These are phyloP conservation scores for Phytophthora brassicae DNA, from an alignment of 352 stramenopile genomes.

Conservation along the genomic window DNA sequence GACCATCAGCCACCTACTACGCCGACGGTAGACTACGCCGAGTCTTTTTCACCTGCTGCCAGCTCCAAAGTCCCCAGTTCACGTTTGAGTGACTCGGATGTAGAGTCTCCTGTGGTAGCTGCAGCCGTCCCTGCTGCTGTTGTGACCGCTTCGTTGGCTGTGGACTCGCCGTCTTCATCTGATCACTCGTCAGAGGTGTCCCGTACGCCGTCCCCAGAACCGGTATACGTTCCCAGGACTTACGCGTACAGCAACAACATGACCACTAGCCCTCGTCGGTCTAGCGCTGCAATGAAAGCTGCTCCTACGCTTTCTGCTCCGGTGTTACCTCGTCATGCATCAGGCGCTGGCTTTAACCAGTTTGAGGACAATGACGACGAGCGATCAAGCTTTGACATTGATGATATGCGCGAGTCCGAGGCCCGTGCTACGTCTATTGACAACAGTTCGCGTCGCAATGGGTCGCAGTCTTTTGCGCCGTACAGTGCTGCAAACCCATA, in stretches of 20 bases:
- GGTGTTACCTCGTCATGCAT: constrained; percentile 34
- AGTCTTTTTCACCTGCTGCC: constrained; percentile 51
- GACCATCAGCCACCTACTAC: constrained; percentile 36
- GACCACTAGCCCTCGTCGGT: constrained; percentile 30
- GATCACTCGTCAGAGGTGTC: constrained; percentile 23
- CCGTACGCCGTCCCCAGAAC: constrained; percentile 14
- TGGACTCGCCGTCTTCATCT: constrained; percentile 23
- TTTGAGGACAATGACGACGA: constrained; percentile 43
- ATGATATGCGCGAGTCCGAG: constrained; percentile 75
- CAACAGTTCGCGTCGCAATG: constrained; percentile 10
- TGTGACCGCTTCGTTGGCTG: constrained; percentile 26
- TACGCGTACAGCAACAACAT: constrained; percentile 32
- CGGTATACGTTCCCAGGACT: constrained; percentile 24
- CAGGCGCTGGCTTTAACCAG: constrained; percentile 29
- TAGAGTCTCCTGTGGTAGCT: neutral
- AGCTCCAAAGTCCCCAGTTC: constrained; percentile 24
- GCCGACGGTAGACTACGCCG: constrained; percentile 54
- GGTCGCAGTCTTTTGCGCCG: constrained; percentile 25
- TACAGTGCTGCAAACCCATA: constrained; percentile 42
- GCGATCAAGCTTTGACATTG: constrained; percentile 84
- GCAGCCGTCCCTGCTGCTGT: constrained; percentile 27
- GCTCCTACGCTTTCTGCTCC: constrained; percentile 42
- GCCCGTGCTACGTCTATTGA: constrained; percentile 31
- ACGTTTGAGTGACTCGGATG: constrained; percentile 14
- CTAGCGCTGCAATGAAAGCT: constrained; percentile 22